Conservation (phyloP, 202 grass and related monocot species). For the Carex sylvatica region DNA sequence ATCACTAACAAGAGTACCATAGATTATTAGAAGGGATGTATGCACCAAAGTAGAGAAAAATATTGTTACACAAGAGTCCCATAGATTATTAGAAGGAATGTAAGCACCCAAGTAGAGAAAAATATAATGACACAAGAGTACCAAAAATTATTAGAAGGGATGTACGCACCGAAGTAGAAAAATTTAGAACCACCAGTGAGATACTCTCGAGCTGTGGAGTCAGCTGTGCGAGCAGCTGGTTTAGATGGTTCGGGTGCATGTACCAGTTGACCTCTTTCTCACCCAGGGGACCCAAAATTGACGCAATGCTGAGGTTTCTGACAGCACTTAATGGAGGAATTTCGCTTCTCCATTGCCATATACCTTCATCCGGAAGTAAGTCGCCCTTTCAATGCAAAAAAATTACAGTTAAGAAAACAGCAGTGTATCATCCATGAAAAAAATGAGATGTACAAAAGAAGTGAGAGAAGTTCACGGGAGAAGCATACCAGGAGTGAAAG, state of each 20-base stretch:
- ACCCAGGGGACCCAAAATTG: slow-evolving; percentile 67
- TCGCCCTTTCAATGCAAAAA: slow-evolving; percentile 61
- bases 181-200: slow-evolving; percentile 70
- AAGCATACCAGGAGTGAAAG: slow-evolving; percentile 83
- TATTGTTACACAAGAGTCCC: slow-evolving; percentile 3
- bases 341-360: slow-evolving; percentile 88
- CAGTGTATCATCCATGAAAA: slow-evolving; percentile 3
- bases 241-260: slow-evolving; percentile 61
- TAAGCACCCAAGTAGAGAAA: slow-evolving; percentile 82
- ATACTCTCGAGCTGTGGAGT: slow-evolving; percentile 90
- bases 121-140: not conserved
- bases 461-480: slow-evolving; percentile 1
- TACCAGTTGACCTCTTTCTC: slow-evolving; percentile 89
- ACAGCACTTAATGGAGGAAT: slow-evolving; percentile 79
- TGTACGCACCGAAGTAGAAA: slow-evolving; percentile 81
- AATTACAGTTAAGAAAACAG: slow-evolving; percentile 31
- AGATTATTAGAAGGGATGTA: slow-evolving; percentile 31
- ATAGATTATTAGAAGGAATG: slow-evolving; percentile 27
- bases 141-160: slow-evolving; percentile 26
- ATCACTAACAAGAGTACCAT: not conserved
- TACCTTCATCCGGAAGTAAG: slow-evolving; percentile 87
- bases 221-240: slow-evolving; percentile 61
- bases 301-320: slow-evolving; percentile 75
- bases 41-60: slow-evolving; percentile 78
- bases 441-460: slow-evolving; percentile 15